Base-by-base conservation (phyloP, 352 stramenopile genomes). In the Halophytophthora polymorphica region DNA sequence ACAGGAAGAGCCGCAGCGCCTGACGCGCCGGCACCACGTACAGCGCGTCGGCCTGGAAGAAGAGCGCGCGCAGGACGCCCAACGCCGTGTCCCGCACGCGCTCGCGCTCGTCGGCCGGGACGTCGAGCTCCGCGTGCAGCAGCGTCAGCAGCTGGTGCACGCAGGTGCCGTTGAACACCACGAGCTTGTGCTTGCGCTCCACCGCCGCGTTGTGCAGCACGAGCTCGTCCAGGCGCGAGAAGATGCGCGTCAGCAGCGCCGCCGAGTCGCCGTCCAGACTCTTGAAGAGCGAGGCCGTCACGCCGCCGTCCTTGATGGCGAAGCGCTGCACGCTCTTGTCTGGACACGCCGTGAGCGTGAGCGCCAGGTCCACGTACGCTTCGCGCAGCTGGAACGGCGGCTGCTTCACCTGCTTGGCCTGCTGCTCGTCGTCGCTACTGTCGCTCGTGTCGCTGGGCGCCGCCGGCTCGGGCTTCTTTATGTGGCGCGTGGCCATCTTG, bases 261-360 rank as follows among this genome's bases (percentile, higher is more conserved):
- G 55, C 53, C 14, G 76, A 78, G 54, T 95, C 85, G 35, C 71
- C 69, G 29, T 93, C 83, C 38, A 95, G 45, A 53, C 74, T 84
- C 57, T 91, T 90, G 53, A 89, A 89, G 33, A 95, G 59, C 28
- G 78, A 84, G 6, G 66, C 48, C 2, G 75, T 68, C 0, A 92
- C 25, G 1, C 85, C 83, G 34, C 73, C 76, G 11, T 91, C 83
- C 46, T 91, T 90, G 34, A 88, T 60, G 0, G 78, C 78, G 43
- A 95, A 95, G 5, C 84, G 78, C 39, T 83, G 72, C 34, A 93
- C 83, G 49, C 84, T 92, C 45, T 77, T 77, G 64, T 95, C 84
- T 0, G 65, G 50, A 49, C 81, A 89, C 22, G 67, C 58, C 0
- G 67, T 76, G 3, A 95, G 65, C 23, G 74, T 61, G 21, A 90